These are phyloP conservation scores for Elymus sibiricus DNA, from an alignment of 176 grass and related monocot species.

Conservation along the genomic window DNA sequence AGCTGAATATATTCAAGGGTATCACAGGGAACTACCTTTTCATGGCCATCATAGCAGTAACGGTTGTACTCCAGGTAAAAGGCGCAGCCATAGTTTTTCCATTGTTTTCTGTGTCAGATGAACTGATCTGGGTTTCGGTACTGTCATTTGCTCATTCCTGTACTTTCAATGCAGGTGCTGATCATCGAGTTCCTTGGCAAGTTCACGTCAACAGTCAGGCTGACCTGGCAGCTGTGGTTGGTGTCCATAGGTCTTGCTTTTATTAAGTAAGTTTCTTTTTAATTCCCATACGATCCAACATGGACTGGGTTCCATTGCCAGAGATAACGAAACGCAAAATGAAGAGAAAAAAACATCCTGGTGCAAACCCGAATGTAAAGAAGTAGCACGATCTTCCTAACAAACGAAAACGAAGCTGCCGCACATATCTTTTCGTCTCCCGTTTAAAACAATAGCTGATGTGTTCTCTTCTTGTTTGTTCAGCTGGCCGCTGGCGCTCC, in stretches of 20 bases:
- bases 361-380: too few relatives aligned
- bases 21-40: conserved; percentile 67
- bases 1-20: conserved; percentile 81
- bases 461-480: conserved; percentile 14
- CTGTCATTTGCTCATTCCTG: background rate
- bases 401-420: too few relatives aligned
- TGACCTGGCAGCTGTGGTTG: conserved; percentile 87
- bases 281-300: too few relatives aligned
- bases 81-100: background rate
- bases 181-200: conserved; percentile 84
- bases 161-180: conserved; percentile 43
- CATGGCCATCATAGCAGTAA: conserved; percentile 53
- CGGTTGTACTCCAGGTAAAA: conserved; percentile 76
- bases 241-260: conserved; percentile 53
- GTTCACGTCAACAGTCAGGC: conserved; percentile 54
- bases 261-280: conserved; percentile 40
- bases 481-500: conserved; percentile 52
- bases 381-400: too few relatives aligned
- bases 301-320: too few relatives aligned
- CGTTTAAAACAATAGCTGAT: too few relatives aligned
- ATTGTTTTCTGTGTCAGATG: too few relatives aligned
- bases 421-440: too few relatives aligned
- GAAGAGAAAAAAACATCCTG: too few relatives aligned
- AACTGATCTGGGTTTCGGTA: too few relatives aligned
- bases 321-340: background rate